These are phyloP conservation scores for Dorcoceras hygrometricum DNA, from an alignment of 257 asterid genomes.

Conservation along the genomic window DNA sequence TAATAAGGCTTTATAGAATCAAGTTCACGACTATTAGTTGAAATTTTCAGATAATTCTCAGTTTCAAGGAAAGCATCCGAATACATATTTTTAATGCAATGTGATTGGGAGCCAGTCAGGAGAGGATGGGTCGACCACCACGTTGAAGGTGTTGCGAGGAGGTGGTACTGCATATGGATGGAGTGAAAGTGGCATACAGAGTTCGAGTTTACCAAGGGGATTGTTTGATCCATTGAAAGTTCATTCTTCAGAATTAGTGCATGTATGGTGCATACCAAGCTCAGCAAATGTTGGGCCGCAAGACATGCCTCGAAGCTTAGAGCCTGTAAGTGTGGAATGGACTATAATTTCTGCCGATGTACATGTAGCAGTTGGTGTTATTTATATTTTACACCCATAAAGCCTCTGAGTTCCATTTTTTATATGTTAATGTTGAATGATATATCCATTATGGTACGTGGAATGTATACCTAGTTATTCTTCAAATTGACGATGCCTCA, in stretches of 20 bases:
- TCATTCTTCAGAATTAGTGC: slow-evolving; percentile 72
- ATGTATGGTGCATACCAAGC: slow-evolving; percentile 96
- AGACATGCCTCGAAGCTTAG: slow-evolving; percentile 81
- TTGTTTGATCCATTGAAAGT: slow-evolving; percentile 75
- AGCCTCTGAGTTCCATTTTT: background rate
- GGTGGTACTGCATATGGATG: slow-evolving; percentile 99
- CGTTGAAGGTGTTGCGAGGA: slow-evolving; percentile 97
- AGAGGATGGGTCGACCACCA: slow-evolving; percentile 65
- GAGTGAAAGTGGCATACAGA: slow-evolving; percentile 57
- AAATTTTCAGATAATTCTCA: background rate
- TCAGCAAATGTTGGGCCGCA: slow-evolving; percentile 91
- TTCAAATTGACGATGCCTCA: slow-evolving; percentile 7
- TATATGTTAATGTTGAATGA: slow-evolving; percentile 14
- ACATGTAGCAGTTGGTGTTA: slow-evolving; percentile 7
- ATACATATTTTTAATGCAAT: background rate
- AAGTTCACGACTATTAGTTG: background rate
- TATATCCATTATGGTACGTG: background rate
- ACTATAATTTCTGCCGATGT: slow-evolving; percentile 19
- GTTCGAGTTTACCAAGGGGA: slow-evolving; percentile 55
- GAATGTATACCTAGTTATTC: background rate
- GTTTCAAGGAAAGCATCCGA: background rate
- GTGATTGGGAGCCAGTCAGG: slow-evolving; percentile 53
- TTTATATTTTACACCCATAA: slow-evolving; percentile 13
- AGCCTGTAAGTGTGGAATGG: slow-evolving; percentile 57
- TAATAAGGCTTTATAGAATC: background rate